Base-by-base conservation (phyloP, 305 asterid species). In the Fraxinus dipetala region DNA sequence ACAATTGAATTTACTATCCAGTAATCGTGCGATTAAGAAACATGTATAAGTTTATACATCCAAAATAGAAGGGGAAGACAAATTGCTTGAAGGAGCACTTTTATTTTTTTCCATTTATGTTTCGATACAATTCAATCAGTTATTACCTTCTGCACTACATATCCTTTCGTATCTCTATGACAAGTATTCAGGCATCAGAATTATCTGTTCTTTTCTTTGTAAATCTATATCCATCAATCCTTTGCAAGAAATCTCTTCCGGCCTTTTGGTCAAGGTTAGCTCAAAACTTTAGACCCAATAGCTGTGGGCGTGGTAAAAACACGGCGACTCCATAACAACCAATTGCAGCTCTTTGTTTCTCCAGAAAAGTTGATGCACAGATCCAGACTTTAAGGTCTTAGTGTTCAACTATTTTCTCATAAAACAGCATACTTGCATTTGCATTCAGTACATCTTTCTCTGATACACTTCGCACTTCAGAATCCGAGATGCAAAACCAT, bases 401-500 rank as follows among this genome's bases (percentile, higher is more conserved):
- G 79, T 61, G 63, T 34, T 79, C 82, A 13, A 38, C 87, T 14
- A 92, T 69, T 84, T 87, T 94, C 90, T 93, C 98, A 75, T 92
- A 95, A 80, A 94, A 95, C 79, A 95, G 80, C 90, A 95, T 84
- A 67, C 90, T 92, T 24, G 99, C 97, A 85, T 93, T 94, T 70
- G 97, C 96, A 78, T 81, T 88, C 77, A 92, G 85, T 80, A 93
- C 97, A 16, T 94, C 97, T 86, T 86, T 82, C 88, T 94, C 97
- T 0, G 91, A 85, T 28, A 93, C 97, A 72, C 77, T 78, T 38
- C 76, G 59, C 78, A 92, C 97, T 54, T 94, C 87, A 59, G 97
- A 88, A 84, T 95, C 98, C 2, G 98, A 94, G 56, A 94, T 90
- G 81, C 91, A 85, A 87, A 91, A 95, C 97, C 98, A 94, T 75